phyloP scores from a whole-genome alignment of 371 early-diverging fungal genomes.

The Fennellomyces sp. region DNA sequence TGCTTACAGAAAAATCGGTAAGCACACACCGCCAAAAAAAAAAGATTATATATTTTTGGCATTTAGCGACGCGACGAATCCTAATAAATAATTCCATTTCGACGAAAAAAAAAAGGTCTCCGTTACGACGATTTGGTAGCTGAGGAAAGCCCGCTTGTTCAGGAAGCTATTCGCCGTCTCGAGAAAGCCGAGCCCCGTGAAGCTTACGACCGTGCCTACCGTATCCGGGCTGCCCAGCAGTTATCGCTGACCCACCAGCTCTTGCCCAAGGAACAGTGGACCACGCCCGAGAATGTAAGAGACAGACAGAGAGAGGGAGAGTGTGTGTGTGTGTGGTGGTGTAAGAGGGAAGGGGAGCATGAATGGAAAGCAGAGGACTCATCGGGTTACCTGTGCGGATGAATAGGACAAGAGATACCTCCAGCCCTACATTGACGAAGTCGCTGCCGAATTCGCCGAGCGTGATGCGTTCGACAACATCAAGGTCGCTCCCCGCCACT shows the following conservation, averaged over 20 bases:
- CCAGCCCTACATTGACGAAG: slow-evolving; percentile 82
- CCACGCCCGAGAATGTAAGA: slow-evolving; percentile 74
- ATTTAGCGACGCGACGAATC: too few species aligned
- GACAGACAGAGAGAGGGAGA: too few species aligned
- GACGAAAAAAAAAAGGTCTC: slow-evolving; percentile 62
- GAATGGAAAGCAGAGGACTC: background rate
- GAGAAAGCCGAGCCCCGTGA: slow-evolving; percentile 66
- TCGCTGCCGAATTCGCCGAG: slow-evolving; percentile 83
- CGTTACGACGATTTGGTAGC: slow-evolving; percentile 91
- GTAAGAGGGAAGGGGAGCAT: background rate
- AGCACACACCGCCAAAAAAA: slow-evolving; percentile 1
- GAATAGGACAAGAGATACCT: slow-evolving; percentile 74
- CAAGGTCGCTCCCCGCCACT: slow-evolving; percentile 46
- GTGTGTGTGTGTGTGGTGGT: too few species aligned
- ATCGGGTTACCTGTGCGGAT: background rate
- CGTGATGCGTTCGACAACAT: slow-evolving; percentile 75
- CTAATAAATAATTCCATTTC: background rate
- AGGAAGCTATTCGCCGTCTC: slow-evolving; percentile 89
- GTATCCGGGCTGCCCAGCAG: slow-evolving; percentile 84
- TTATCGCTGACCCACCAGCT: slow-evolving; percentile 72
- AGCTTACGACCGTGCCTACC: slow-evolving; percentile 78
- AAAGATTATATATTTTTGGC: background rate
- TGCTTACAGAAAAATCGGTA: slow-evolving; percentile 83
- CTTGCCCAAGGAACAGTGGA: slow-evolving; percentile 77
- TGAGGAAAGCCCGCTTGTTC: slow-evolving; percentile 83